These are phyloP conservation scores for Cryptosporidium ubiquitum DNA, from an alignment of 169 alveolate species.

Conservation along the genomic window DNA sequence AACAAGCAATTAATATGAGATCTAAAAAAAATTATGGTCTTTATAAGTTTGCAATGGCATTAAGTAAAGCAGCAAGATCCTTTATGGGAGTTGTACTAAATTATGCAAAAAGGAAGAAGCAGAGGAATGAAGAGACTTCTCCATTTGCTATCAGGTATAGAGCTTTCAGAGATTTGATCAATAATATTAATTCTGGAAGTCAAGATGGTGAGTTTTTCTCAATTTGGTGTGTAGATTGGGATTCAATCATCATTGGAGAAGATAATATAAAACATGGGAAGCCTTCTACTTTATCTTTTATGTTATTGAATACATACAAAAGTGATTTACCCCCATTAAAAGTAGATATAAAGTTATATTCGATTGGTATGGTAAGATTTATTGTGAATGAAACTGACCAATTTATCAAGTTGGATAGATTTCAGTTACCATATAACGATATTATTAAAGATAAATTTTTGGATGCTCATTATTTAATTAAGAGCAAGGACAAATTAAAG, in stretches of 20 bases:
- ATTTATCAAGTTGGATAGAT: conserved; percentile 26
- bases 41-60: conserved; percentile 4
- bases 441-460: conserved; percentile 32
- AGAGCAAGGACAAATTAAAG: neutral
- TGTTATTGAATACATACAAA: conserved; percentile 14
- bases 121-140: conserved; percentile 46
- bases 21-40: neutral
- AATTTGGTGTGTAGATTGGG: conserved; percentile 28
- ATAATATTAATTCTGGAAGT: neutral
- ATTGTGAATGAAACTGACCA: conserved; percentile 48
- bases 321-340: conserved; percentile 40
- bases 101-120: conserved; percentile 42
- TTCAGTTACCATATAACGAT: conserved; percentile 15
- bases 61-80: conserved; percentile 53
- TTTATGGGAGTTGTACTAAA: conserved; percentile 12
- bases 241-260: conserved; percentile 20
- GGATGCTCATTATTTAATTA: conserved; percentile 26
- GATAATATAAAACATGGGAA: neutral
- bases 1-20: conserved; percentile 29
- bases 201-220: conserved; percentile 30
- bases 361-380: conserved; percentile 29
- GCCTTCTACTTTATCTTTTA: conserved; percentile 22
- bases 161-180: conserved; percentile 28
- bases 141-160: conserved; percentile 69
- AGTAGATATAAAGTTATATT: conserved; percentile 20